Evolutionary conservation across 805 yeast genomes (phyloP).

Genomic region (Suhomyces sp.): DNA sequence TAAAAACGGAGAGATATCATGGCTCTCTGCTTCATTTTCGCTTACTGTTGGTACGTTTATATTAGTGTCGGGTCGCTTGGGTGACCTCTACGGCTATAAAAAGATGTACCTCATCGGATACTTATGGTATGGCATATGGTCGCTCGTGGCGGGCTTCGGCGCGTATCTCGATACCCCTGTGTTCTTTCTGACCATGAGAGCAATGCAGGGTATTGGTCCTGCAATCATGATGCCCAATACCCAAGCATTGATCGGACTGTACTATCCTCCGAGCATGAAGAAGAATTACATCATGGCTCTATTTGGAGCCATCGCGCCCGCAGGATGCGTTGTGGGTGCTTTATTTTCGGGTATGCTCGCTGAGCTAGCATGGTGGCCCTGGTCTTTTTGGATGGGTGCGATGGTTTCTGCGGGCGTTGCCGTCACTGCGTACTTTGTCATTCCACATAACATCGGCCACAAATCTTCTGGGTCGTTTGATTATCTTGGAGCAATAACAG

Average conservation of each 20-base stretch:
- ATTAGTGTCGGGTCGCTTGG: constrained; percentile 31
- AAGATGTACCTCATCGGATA: constrained; percentile 25
- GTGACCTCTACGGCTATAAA: constrained; percentile 37
- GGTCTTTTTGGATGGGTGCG: constrained; percentile 30
- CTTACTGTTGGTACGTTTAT: constrained; percentile 38
- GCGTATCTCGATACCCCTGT: constrained; percentile 22
- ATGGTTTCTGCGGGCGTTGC: constrained; percentile 18
- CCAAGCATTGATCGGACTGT: constrained; percentile 30
- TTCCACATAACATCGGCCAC: constrained; percentile 28
- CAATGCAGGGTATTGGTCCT: constrained; percentile 35
- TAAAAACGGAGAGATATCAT: constrained; percentile 28
- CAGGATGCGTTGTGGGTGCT: constrained; percentile 30
- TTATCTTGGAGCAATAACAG: constrained; percentile 20
- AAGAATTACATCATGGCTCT: constrained; percentile 24
- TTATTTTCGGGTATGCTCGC: constrained; percentile 25
- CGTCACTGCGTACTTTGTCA: constrained; percentile 18
- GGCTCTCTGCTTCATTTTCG: constrained; percentile 36
- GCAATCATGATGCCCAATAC: constrained; percentile 35
- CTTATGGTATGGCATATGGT: constrained; percentile 19
- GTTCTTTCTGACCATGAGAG: constrained; percentile 29
- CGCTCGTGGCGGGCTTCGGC: constrained; percentile 26
- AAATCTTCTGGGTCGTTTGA: constrained; percentile 20
- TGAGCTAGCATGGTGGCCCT: constrained; percentile 33
- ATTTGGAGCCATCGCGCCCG: constrained; percentile 36
- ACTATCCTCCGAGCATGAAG: constrained; percentile 23